These are phyloP conservation scores for Vaccinium macrocarpon DNA, from an alignment of 148 eudicot genomes.

Conservation along the genomic window DNA sequence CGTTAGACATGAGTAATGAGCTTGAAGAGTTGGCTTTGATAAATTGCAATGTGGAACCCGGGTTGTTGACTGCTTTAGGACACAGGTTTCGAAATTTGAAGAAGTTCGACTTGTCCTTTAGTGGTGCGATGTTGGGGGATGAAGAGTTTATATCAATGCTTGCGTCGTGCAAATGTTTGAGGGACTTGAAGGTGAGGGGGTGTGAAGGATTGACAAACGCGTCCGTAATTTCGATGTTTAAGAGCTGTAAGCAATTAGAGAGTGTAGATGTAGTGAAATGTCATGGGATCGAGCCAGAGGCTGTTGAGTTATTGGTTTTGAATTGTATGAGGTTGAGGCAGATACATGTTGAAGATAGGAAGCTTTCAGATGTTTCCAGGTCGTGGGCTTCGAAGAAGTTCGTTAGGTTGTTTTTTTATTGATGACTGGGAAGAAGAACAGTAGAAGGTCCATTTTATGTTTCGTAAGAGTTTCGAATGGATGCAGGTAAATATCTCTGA, in stretches of 20 bases:
- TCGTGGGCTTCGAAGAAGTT: conserved; percentile 23
- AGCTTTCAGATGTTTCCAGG: conserved; percentile 7
- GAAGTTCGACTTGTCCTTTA: conserved; percentile 50
- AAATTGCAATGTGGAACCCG: conserved; percentile 47
- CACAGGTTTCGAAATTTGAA: conserved; percentile 39
- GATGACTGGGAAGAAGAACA: background rate
- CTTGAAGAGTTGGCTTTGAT: conserved; percentile 49
- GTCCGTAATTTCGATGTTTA: too few relatives aligned
- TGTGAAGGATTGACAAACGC: conserved; percentile 35
- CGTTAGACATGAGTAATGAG: conserved; percentile 18
- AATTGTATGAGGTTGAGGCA: conserved; percentile 27
- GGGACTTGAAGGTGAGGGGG: conserved; percentile 43
- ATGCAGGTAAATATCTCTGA: background rate
- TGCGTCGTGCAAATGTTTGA: conserved; percentile 30
- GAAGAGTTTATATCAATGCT: conserved; percentile 49
- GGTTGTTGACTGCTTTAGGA: conserved; percentile 43
- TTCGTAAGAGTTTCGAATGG: background rate
- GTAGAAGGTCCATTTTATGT: background rate
- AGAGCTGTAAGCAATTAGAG: conserved; percentile 20
- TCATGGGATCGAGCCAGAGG: conserved; percentile 29
- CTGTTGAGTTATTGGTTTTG: conserved; percentile 36
- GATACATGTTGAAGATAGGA: conserved; percentile 39
- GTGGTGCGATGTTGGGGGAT: conserved; percentile 33
- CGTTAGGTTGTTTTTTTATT: conserved; percentile 12
- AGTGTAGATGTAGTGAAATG: conserved; percentile 43